A percentile compares a stretch with the other conserved stretches of the same genome.
Evolutionary conservation across 73 alveolate genomes (phyloP).

Genomic region (Blepharisma japonicum): DNA sequence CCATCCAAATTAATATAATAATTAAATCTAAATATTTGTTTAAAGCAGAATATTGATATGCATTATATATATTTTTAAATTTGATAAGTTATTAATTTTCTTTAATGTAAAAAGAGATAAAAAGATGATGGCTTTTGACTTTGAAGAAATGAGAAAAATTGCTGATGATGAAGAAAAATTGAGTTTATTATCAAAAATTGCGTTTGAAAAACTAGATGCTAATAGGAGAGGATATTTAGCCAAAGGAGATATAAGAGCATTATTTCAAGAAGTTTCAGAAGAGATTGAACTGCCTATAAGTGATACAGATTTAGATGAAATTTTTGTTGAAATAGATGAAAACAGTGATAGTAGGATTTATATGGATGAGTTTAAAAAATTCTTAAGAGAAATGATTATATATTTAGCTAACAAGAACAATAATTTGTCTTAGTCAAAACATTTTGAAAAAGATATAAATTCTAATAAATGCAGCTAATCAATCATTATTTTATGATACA

Average conservation of each 20-base stretch:
- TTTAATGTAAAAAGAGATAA: no score
- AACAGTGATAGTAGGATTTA: neutral
- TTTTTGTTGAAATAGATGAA: slow-evolving; percentile 23
- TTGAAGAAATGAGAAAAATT: neutral
- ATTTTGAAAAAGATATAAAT: no score
- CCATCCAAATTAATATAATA: no score
- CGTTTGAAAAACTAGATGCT: slow-evolving; percentile 13
- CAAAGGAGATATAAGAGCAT: neutral
- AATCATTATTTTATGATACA: no score
- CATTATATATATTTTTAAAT: no score
- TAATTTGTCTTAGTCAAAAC: no score
- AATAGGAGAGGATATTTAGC: slow-evolving; percentile 9
- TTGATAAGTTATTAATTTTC: no score
- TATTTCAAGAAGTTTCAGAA: slow-evolving; percentile 22
- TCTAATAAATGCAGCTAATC: no score
- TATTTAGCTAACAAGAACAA: neutral
- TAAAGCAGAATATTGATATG: no score
- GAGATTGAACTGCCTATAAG: neutral
- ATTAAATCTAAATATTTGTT: no score
- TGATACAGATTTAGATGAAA: neutral
- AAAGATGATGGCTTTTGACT: no score
- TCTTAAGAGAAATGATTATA: neutral
- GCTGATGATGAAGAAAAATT: neutral
- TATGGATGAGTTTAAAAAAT: neutral
- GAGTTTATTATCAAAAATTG: neutral